Evolutionary conservation across 768 basidiomycete species (phyloP).

Genomic region (Kwoniella shandongensis): DNA sequence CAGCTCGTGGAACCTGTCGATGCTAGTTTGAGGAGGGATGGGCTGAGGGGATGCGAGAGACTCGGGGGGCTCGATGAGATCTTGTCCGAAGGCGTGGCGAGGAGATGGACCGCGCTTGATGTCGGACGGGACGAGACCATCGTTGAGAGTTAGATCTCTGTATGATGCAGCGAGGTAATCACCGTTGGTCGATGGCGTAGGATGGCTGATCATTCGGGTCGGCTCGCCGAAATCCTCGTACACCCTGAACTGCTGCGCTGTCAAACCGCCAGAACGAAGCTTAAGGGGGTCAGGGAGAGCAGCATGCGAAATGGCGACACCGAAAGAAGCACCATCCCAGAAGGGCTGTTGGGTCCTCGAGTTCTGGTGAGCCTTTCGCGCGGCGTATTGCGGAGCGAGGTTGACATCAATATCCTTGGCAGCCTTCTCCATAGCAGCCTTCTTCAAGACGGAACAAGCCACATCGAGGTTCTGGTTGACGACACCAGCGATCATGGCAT

Average conservation of each 20-base stretch:
- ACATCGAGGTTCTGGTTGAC: constrained; percentile 90
- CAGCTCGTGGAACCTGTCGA: constrained; percentile 75
- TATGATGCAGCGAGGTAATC: constrained; percentile 24
- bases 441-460: constrained; percentile 91
- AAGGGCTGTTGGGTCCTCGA: constrained; percentile 62
- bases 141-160: constrained; percentile 19
- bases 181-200: constrained; percentile 56
- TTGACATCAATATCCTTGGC: constrained; percentile 89
- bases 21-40: constrained; percentile 68
- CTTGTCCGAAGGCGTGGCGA: constrained; percentile 16
- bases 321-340: constrained; percentile 75
- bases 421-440: constrained; percentile 95
- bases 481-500: constrained; percentile 71
- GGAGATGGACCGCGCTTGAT: constrained; percentile 41
- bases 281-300: constrained; percentile 86
- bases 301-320: constrained; percentile 65
- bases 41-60: constrained; percentile 31
- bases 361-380: constrained; percentile 76
- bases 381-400: constrained; percentile 76
- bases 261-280: constrained; percentile 77
- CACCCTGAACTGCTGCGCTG: constrained; percentile 75
- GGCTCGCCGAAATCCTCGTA: constrained; percentile 88
- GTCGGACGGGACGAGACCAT: constrained; percentile 27
- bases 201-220: constrained; percentile 55
- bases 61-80: constrained; percentile 23